Conservation (phyloP, 805 yeast genomes). For the Suhomyces vadensis region DNA sequence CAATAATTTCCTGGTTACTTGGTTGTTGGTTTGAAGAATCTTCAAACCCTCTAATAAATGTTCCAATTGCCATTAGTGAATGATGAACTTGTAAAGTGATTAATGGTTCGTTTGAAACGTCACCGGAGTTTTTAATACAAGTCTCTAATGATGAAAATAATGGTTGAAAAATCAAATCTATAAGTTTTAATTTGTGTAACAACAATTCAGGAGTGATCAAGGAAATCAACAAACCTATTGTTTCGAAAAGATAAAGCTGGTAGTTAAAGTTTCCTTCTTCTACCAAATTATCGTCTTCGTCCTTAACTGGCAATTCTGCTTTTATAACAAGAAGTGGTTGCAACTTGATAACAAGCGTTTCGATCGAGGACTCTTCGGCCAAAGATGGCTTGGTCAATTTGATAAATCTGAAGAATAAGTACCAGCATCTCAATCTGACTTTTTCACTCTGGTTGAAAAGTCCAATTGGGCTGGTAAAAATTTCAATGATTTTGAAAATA, state of each 20-base stretch:
- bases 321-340: constrained; percentile 64
- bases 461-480: constrained; percentile 80
- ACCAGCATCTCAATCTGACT: constrained; percentile 88
- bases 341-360: constrained; percentile 59
- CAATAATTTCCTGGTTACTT: constrained; percentile 40
- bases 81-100: constrained; percentile 79
- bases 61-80: constrained; percentile 82
- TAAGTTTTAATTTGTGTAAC: constrained; percentile 41
- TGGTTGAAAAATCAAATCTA: constrained; percentile 73
- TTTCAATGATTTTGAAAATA: constrained; percentile 63
- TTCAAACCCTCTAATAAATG: constrained; percentile 84
- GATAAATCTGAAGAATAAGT: constrained; percentile 78
- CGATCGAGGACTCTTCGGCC: constrained; percentile 49
- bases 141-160: constrained; percentile 69
- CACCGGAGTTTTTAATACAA: constrained; percentile 44
- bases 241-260: constrained; percentile 82
- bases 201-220: constrained; percentile 25
- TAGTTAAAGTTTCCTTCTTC: constrained; percentile 63
- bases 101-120: constrained; percentile 40
- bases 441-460: constrained; percentile 71
- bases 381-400: constrained; percentile 68
- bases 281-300: constrained; percentile 54
- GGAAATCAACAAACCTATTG: constrained; percentile 75
- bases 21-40: constrained; percentile 31
- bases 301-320: constrained; percentile 54